phyloP scores from a whole-genome alignment of 2,329 filamentous ascomycete species.

The Tolypocladium amazonense region DNA sequence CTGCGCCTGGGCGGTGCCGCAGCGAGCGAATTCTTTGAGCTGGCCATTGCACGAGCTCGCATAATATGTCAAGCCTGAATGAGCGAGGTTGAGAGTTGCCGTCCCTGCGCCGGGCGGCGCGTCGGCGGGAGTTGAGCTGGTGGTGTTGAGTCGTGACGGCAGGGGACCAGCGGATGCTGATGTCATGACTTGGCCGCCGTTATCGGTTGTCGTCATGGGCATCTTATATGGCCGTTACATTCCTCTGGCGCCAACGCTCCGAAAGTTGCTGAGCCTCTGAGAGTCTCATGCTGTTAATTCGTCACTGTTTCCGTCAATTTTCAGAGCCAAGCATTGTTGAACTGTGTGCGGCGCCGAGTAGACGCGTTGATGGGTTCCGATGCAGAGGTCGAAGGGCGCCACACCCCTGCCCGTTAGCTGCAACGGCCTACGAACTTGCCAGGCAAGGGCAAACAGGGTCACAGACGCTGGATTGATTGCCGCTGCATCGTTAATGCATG shows the following conservation, averaged over 20 bases:
- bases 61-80: neutral
- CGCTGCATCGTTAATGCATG: neutral
- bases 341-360: neutral
- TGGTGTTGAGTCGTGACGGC: neutral
- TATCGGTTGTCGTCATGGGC: neutral
- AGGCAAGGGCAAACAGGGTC: no score
- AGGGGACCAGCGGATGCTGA: neutral
- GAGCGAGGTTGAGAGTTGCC: neutral
- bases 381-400: neutral
- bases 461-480: no score
- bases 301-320: no score
- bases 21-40: neutral
- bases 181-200: neutral
- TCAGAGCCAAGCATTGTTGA: neutral
- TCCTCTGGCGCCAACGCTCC: neutral
- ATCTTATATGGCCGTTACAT: neutral
- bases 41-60: neutral
- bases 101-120: neutral
- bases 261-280: neutral
- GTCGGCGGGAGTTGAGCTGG: neutral
- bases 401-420: neutral
- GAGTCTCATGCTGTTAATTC: neutral
- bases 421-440: neutral
- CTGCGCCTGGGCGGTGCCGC: conserved; percentile 3
- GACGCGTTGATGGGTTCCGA: neutral